These are phyloP conservation scores for Triticum urartu DNA, from an alignment of 176 grass and related monocot genomes.

Conservation along the genomic window DNA sequence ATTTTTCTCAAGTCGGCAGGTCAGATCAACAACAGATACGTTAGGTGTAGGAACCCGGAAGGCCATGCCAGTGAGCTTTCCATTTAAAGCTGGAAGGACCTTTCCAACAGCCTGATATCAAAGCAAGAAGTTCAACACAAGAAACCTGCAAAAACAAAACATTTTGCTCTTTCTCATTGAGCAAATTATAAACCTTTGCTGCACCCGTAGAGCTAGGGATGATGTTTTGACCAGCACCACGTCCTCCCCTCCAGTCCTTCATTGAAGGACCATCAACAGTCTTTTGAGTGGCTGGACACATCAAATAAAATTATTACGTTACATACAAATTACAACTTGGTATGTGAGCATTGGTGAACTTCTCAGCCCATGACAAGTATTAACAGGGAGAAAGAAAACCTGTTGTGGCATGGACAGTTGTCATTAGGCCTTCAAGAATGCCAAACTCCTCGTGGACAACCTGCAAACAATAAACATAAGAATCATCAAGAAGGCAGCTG, in stretches of 20 bases:
- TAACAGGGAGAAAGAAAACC: slow-evolving; percentile 42
- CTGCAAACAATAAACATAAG: slow-evolving; percentile 41
- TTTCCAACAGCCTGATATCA: slow-evolving; percentile 70
- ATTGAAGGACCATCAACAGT: slow-evolving; percentile 76
- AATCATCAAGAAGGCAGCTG: neutral
- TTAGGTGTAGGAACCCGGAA: slow-evolving; percentile 81
- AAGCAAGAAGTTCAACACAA: slow-evolving; percentile 11
- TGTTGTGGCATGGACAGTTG: slow-evolving; percentile 90
- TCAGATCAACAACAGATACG: slow-evolving; percentile 77
- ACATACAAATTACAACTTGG: neutral
- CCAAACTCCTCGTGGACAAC: slow-evolving; percentile 84
- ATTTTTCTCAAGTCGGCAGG: slow-evolving; percentile 71
- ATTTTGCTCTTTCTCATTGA: neutral
- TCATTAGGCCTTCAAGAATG: slow-evolving; percentile 79
- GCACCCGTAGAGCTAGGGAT: slow-evolving; percentile 86
- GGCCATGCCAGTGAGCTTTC: slow-evolving; percentile 84
- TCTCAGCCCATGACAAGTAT: neutral
- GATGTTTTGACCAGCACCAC: slow-evolving; percentile 80
- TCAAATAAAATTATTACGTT: slow-evolving; percentile 1
- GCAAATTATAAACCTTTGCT: slow-evolving; percentile 53
- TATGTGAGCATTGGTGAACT: neutral
- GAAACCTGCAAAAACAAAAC: neutral
- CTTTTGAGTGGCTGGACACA: slow-evolving; percentile 69
- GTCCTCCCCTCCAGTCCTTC: slow-evolving; percentile 83
- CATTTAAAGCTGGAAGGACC: slow-evolving; percentile 75